A percentile compares a stretch with the other conserved stretches of the same genome.
Evolutionary conservation across 2,329 filamentous ascomycete genomes (phyloP).

Genomic region (Alternaria novae-zelandiae): DNA sequence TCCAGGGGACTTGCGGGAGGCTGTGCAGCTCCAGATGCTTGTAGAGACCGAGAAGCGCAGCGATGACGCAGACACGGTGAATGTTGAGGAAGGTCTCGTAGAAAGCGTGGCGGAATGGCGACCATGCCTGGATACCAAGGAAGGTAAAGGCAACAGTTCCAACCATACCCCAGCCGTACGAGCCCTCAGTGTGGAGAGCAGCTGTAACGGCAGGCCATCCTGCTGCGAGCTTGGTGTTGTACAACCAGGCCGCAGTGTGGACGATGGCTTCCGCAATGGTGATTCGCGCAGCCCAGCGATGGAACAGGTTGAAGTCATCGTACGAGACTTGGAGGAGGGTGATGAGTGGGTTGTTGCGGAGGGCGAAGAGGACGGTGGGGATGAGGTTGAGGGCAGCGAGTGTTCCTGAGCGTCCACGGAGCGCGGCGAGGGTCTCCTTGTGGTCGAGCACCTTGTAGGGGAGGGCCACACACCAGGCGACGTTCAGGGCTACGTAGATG

Average conservation of each 20-base stretch:
- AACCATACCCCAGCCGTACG: constrained; percentile 69
- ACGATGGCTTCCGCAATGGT: constrained; percentile 72
- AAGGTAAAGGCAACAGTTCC: constrained; percentile 66
- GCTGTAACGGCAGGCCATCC: constrained; percentile 66
- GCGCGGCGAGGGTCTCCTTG: constrained; percentile 72
- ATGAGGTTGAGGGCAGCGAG: constrained; percentile 90
- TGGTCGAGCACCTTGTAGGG: constrained; percentile 60
- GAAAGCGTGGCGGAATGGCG: constrained; percentile 87
- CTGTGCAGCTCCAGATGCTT: constrained; percentile 75
- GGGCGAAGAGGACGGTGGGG: constrained; percentile 84
- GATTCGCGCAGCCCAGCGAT: constrained; percentile 82
- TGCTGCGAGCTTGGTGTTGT: constrained; percentile 66
- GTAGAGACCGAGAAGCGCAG: constrained; percentile 75
- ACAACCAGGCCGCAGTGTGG: constrained; percentile 75
- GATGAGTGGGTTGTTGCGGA: constrained; percentile 93
- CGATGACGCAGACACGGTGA: constrained; percentile 77
- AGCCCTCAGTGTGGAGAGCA: constrained; percentile 64
- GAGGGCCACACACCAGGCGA: constrained; percentile 77
- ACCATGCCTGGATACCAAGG: constrained; percentile 73
- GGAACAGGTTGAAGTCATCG: constrained; percentile 92
- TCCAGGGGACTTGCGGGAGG: constrained; percentile 74
- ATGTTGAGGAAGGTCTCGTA: constrained; percentile 94
- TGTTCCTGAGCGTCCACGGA: constrained; percentile 84
- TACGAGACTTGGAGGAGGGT: constrained; percentile 83
- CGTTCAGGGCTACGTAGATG: constrained; percentile 73